Conservation (phyloP, 1,284 basidiomycete species). For the Sanghuangporus weigelae region DNA sequence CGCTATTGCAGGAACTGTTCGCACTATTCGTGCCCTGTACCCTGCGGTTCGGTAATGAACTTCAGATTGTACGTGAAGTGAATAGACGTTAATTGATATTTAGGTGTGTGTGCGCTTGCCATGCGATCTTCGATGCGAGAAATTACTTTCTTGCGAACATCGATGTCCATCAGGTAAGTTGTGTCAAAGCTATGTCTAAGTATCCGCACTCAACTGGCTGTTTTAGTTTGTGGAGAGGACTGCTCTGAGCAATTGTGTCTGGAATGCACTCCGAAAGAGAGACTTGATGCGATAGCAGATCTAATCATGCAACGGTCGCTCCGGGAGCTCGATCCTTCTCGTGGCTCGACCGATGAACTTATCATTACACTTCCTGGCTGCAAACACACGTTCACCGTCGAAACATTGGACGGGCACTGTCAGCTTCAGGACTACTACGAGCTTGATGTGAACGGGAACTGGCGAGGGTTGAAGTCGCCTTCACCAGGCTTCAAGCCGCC, state of each 20-base stretch:
- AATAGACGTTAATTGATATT: background rate
- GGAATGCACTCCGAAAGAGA: conserved; percentile 39
- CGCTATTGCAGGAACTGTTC: conserved; percentile 39
- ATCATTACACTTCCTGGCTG: conserved; percentile 59
- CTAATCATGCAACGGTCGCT: conserved; percentile 50
- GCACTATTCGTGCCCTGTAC: conserved; percentile 54
- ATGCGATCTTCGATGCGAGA: conserved; percentile 53
- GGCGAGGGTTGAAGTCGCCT: conserved; percentile 38
- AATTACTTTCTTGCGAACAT: conserved; percentile 52
- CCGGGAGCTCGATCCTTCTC: conserved; percentile 41
- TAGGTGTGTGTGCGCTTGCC: conserved; percentile 66
- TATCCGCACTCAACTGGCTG: conserved; percentile 15
- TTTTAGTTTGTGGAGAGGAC: conserved; percentile 62
- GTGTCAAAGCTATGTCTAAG: background rate
- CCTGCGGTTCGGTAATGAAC: conserved; percentile 60
- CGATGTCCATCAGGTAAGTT: conserved; percentile 60
- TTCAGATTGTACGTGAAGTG: background rate
- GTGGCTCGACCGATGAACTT: conserved; percentile 41
- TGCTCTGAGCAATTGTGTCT: conserved; percentile 55
- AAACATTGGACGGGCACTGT: conserved; percentile 61
- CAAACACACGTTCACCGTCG: conserved; percentile 64
- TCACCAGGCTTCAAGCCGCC: conserved; percentile 38
- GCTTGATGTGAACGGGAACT: conserved; percentile 30
- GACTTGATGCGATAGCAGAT: conserved; percentile 47
- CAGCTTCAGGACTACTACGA: conserved; percentile 50